Percentiles rank a stretch among this genome's conserved stretches.
phyloP scores from a whole-genome alignment of 78 protist species.

The Planoprotostelium fungivorum region DNA sequence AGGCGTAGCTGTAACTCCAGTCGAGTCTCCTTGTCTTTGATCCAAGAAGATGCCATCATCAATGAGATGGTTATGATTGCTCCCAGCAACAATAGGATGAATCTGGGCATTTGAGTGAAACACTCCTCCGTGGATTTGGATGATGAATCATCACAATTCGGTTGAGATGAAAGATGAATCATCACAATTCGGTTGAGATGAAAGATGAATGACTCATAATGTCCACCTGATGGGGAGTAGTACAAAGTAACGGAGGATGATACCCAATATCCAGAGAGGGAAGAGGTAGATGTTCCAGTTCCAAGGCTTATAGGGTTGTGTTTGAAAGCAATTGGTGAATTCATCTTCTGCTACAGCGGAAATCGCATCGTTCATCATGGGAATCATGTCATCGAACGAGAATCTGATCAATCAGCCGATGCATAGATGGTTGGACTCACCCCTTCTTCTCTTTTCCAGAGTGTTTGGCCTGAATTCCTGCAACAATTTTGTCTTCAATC shows the following conservation, averaged over 20 bases:
- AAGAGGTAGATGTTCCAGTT: conserved; percentile 74
- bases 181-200: too few species aligned
- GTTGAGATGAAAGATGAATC: too few species aligned
- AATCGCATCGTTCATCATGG: neutral
- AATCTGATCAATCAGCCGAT: neutral
- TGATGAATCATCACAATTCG: too few species aligned
- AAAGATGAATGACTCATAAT: conserved; percentile 12
- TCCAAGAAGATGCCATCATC: conserved; percentile 4
- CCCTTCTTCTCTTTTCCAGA: neutral
- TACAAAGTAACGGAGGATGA: conserved; percentile 54
- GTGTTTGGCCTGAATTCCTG: neutral
- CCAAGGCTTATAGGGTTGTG: conserved; percentile 32
- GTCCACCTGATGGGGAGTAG: conserved; percentile 57
- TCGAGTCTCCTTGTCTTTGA: neutral
- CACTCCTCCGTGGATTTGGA: too few species aligned
- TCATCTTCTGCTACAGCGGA: neutral
- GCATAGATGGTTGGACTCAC: neutral
- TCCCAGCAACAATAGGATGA: neutral
- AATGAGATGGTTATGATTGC: neutral
- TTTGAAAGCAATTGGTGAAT: neutral
- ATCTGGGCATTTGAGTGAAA: too few species aligned
- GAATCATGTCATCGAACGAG: neutral
- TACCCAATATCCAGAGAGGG: conserved; percentile 72
- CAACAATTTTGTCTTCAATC: neutral
- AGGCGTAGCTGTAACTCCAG: neutral